phyloP scores from a whole-genome alignment of 306 rosid genomes.

The Vigna trinervia region DNA sequence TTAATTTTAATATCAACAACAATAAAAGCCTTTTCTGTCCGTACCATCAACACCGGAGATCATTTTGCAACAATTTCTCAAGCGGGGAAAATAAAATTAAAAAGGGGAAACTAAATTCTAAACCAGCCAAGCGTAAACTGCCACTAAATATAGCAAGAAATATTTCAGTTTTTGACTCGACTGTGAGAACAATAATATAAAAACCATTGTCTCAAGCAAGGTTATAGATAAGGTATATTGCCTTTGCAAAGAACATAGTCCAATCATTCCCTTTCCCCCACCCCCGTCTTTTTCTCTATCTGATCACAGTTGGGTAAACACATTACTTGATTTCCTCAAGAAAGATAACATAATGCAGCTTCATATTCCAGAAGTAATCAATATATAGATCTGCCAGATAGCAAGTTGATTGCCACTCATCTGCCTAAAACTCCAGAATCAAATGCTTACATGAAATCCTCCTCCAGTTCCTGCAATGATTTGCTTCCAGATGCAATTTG shows the following conservation, averaged over 20 bases:
- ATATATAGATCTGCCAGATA: conserved; percentile 29
- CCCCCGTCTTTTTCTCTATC: conserved; percentile 13
- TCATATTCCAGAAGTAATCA: conserved; percentile 44
- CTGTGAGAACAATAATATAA: conserved; percentile 37
- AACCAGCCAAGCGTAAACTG: conserved; percentile 4
- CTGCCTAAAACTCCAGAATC: conserved; percentile 45
- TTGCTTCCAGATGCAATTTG: conserved; percentile 78
- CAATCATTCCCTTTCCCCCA: neutral
- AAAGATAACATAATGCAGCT: conserved; percentile 30
- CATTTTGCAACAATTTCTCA: neutral
- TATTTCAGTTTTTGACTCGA: conserved; percentile 37
- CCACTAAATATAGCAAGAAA: conserved; percentile 8
- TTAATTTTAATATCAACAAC: conserved; percentile 3
- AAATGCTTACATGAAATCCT: conserved; percentile 85
- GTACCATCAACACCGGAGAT: neutral
- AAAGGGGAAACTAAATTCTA: neutral
- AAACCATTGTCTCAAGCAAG: conserved; percentile 44
- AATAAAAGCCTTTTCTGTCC: neutral
- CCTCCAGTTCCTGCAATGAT: conserved; percentile 94
- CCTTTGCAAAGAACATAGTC: conserved; percentile 45
- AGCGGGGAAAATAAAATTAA: neutral
- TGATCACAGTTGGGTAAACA: conserved; percentile 34
- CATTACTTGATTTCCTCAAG: conserved; percentile 41
- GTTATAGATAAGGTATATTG: conserved; percentile 25
- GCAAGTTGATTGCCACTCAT: conserved; percentile 44